These are phyloP conservation scores for Megacollybia marginata DNA, from an alignment of 768 basidiomycete genomes.

Conservation along the genomic window DNA sequence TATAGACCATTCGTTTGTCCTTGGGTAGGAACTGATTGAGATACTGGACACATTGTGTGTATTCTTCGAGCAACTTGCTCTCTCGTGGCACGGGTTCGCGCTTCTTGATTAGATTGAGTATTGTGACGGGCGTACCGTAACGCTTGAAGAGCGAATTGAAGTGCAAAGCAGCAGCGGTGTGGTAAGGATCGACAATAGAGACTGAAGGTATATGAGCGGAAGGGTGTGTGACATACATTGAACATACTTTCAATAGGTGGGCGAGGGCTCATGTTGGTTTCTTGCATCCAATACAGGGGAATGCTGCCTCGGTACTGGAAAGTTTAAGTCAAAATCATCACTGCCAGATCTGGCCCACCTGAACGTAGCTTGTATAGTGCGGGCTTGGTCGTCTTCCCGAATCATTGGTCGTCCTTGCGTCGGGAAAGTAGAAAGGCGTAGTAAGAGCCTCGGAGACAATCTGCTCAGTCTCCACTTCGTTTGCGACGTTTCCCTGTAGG, in stretches of 20 bases:
- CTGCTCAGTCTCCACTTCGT: constrained; percentile 98
- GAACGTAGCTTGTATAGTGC: constrained; percentile 92
- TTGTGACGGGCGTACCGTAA: constrained; percentile 85
- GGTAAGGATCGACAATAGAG: constrained; percentile 91
- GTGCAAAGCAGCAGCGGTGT: constrained; percentile 85
- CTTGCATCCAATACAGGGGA: constrained; percentile 95
- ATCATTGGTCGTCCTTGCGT: constrained; percentile 23
- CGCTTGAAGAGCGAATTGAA: constrained; percentile 87
- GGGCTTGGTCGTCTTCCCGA: constrained; percentile 59
- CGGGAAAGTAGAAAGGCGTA: constrained; percentile 81
- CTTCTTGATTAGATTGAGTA: constrained; percentile 92
- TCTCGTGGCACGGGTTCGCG: constrained; percentile 76
- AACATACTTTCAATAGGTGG: constrained; percentile 92
- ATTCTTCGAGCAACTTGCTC: constrained; percentile 84
- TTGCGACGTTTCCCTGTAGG: constrained; percentile 90
- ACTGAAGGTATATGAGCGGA: constrained; percentile 37
- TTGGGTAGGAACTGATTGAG: constrained; percentile 92
- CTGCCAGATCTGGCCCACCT: constrained; percentile 35
- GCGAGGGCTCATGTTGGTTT: constrained; percentile 82
- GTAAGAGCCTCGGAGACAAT: constrained; percentile 89
- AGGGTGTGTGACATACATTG: neutral
- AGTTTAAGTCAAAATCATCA: neutral
- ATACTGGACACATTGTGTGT: constrained; percentile 85
- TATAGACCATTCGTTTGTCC: constrained; percentile 81
- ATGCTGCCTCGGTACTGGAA: constrained; percentile 89